Evolutionary conservation across 768 basidiomycete genomes (phyloP), one percentile per base, ranked within the genome.

Genomic region (Rubroboletus pulcherrimus): DNA sequence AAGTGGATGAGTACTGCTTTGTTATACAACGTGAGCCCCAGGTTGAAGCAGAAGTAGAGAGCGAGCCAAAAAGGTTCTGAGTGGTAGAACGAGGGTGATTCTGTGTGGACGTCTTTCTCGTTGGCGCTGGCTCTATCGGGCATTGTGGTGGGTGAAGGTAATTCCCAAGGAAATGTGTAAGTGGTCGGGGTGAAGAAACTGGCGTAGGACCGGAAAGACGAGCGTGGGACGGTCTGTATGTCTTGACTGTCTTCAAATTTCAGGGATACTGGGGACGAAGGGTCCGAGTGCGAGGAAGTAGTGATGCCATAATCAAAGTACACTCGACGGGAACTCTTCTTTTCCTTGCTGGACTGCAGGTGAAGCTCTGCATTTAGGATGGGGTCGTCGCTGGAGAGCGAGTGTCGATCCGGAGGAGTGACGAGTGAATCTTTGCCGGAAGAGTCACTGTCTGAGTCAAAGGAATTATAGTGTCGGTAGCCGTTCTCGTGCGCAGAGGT

Each of bases 21-120:
- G 81, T 99, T 99, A 74, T 92, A 97, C 42, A 99, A 76, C 8
- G 96, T 98, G 60, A 99, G 82, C 11, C 83, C 81, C 30, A 98
- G 85, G 72, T 98, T 98, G 80, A 95, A 89, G 57, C 75, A 70
- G 66, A 99, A 98, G 75, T 97, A 98, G 57, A 92, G 76, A 5
- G 71, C 62, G 17, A 98, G 81, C 91, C 91, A 94, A 51, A 78
- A 75, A 1, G 71, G 61, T 24, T 72, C 66, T 4, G 73, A 74
- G 4, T 63, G 59, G 50, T 57, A 63, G 54, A 70, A 67, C 3
- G 63, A 56, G 30, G 57, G 52, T 0, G 62, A 38, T 8, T 70
- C 59, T 7, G 45, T 35, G 19, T 31, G 51, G 5, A 29, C 35
- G n/a, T 55, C 52, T 15, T 57, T 65, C 1, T 59, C 59, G 42